phyloP scores from a whole-genome alignment of 331 rosid species.

The Malus hybrid region DNA sequence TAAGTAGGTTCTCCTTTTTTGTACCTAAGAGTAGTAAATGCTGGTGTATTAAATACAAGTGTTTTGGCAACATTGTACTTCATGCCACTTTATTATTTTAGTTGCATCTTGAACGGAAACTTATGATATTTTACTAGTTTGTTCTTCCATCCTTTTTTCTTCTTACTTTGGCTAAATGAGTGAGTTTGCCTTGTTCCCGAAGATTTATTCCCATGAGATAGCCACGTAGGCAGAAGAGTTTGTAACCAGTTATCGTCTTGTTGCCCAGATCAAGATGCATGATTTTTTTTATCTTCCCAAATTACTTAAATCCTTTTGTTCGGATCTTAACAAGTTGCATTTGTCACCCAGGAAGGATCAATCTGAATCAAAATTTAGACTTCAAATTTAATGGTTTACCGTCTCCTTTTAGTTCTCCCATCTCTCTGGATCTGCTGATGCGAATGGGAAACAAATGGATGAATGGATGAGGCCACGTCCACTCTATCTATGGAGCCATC shows the following conservation, averaged over 20 bases:
- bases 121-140: neutral
- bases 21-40: neutral
- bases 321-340: neutral
- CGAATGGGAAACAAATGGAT: slow-evolving; percentile 58
- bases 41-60: neutral
- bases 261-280: neutral
- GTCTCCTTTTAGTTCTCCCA: slow-evolving; percentile 61
- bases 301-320: neutral
- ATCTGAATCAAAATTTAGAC: neutral
- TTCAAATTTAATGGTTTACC: slow-evolving; percentile 5
- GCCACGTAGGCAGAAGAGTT: too few relatives aligned
- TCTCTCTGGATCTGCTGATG: slow-evolving; percentile 80
- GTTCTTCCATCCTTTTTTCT: neutral
- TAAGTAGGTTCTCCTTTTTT: too few relatives aligned
- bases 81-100: neutral
- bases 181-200: too few relatives aligned
- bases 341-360: too few relatives aligned
- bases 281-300: too few relatives aligned
- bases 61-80: neutral
- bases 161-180: neutral
- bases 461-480: slow-evolving; percentile 39
- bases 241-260: neutral
- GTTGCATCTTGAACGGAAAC: neutral
- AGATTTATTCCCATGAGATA: too few relatives aligned
- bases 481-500: slow-evolving; percentile 75